Evolutionary conservation across 2,329 filamentous ascomycete genomes (phyloP).

Genomic region (Botrytis byssoidea): DNA sequence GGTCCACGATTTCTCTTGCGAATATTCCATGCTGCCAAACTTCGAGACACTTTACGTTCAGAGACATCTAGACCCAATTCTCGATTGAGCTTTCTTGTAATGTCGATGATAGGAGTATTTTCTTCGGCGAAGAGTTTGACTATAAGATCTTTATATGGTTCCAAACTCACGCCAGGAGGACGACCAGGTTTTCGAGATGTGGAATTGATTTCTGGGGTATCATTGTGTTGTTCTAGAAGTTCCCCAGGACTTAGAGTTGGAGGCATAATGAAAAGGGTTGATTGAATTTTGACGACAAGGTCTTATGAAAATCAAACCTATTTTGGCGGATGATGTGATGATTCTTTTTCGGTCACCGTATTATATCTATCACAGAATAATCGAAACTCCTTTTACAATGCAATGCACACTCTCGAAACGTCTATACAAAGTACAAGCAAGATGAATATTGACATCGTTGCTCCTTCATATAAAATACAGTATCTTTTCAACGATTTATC

Average conservation of each 20-base stretch:
- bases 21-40: constrained; percentile 35
- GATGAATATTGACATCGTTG: neutral
- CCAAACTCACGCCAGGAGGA: constrained; percentile 32
- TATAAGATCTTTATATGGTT: constrained; percentile 36
- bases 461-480: neutral
- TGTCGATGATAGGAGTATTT: constrained; percentile 34
- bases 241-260: neutral
- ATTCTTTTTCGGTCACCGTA: neutral
- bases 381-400: neutral
- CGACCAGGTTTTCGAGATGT: constrained; percentile 31
- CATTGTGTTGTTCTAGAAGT: neutral
- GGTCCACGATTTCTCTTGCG: constrained; percentile 34
- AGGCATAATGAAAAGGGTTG: constrained; percentile 3
- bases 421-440: neutral
- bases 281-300: constrained; percentile 9
- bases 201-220: constrained; percentile 1
- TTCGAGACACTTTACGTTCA: constrained; percentile 35
- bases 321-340: neutral
- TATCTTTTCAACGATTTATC: neutral
- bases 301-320: neutral
- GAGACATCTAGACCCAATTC: constrained; percentile 35
- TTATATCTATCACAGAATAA: neutral
- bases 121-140: constrained; percentile 33
- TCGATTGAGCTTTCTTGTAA: constrained; percentile 32
- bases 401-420: neutral